These are phyloP conservation scores for Cynara cardunculus DNA, from an alignment of 129 eudicot species.

Conservation along the genomic window DNA sequence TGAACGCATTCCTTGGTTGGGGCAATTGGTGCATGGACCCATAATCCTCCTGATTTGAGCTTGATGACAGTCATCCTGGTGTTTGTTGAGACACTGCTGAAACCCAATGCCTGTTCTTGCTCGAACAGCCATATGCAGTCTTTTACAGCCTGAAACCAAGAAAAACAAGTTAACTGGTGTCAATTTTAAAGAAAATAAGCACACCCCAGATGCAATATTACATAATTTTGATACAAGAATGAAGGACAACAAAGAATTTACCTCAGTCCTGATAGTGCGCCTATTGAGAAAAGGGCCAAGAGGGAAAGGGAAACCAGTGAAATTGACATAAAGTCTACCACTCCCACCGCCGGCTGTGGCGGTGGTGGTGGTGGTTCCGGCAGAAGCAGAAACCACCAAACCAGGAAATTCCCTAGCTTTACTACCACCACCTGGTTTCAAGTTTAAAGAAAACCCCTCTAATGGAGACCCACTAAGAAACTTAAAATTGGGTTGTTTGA, in stretches of 20 bases:
- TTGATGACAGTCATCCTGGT: constrained; percentile 95
- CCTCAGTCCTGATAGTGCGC: constrained; percentile 87
- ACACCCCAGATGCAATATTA: constrained; percentile 8
- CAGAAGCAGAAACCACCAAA: constrained; percentile 56
- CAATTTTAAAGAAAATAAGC: not conserved
- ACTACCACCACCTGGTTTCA: constrained; percentile 22
- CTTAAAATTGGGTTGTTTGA: constrained; percentile 34
- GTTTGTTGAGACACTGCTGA: constrained; percentile 98
- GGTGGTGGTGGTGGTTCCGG: constrained; percentile 19
- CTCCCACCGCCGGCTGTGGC: constrained; percentile 11
- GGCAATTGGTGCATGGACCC: constrained; percentile 99
- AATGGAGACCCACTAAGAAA: constrained; percentile 44
- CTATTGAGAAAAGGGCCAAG: constrained; percentile 95
- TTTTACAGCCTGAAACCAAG: constrained; percentile 69
- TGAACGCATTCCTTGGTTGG: constrained; percentile 95
- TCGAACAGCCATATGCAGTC: constrained; percentile 88
- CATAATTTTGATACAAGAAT: not conserved
- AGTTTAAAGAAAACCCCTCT: constrained; percentile 28
- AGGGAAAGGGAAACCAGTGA: constrained; percentile 97
- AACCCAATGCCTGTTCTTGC: constrained; percentile 98
- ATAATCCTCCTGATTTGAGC: constrained; percentile 92
- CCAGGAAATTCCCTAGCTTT: constrained; percentile 22
- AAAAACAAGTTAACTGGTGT: not conserved
- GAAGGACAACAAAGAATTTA: constrained; percentile 20
- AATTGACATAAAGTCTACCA: constrained; percentile 68